Evolutionary conservation across 805 yeast species (phyloP), one percentile per base, ranked within the genome.

Genomic region (Nakazawaea wickerhamii): DNA sequence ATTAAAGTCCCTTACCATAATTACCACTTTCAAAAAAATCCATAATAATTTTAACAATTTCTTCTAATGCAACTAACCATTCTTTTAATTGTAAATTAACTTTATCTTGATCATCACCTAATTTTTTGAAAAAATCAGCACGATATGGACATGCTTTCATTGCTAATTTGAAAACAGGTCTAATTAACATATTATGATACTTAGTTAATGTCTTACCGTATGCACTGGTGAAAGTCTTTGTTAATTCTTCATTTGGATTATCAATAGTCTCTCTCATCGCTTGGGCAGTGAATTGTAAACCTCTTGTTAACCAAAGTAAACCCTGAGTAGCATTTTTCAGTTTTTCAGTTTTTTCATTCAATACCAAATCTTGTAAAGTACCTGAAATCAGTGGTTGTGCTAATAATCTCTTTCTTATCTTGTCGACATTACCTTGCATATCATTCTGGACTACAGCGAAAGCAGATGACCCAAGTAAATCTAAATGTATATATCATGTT

Each of bases 141-240:
- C 95, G 78, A 65, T 86, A 89, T 10, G 96, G 96, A 63, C 95
- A 86, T 2, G 95, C 95, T 63, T 84, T 85, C 96, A 88, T 89
- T 38, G 96, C 96, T 60, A 89, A 72, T 66, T 86, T 86, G 76
- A 88, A 88, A 41, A 89, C 79, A 21, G 95, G 95, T 57, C 82
- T 84, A 48, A 88, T 72, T 55, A 88, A 68, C 74, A 88, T 77
- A 41, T 82, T 80, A 67, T 88, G 96, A 65, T 79, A 81, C 63
- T 88, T 79, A 46, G 83, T 73, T 59, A 88, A 73, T 4, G 96
- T 88, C 65, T 82, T 84, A 48, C 71, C 57, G 68, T 88, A 88
- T n/a, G 95, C 84, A 54, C 81, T 84, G 41, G 89, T 85, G 71
- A 88, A 88, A 25, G 95, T 79, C 57, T 71, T 76, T 43, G 83